Evolutionary conservation across 163 green algal genomes (phyloP).

Genomic region (Chlamydomonas reinhardtii): DNA sequence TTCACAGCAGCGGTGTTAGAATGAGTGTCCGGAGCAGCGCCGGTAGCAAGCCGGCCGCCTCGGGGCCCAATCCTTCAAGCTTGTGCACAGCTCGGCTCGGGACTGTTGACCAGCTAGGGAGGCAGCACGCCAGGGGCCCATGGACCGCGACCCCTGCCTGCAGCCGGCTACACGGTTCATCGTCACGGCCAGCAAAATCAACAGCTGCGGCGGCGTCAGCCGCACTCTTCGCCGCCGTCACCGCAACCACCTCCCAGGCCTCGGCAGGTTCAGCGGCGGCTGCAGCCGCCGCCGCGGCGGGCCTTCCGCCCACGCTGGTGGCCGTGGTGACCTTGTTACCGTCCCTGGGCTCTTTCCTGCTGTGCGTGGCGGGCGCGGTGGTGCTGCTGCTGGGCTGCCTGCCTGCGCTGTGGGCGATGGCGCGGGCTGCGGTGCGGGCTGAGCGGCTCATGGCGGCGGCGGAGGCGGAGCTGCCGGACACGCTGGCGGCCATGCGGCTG

Average conservation of each 20-base stretch:
- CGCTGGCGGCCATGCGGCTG: conserved; percentile 24
- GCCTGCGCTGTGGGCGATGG: conserved; percentile 33
- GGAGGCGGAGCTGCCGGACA: conserved; percentile 46
- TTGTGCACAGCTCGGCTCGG: too few species aligned
- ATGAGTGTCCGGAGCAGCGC: too few species aligned
- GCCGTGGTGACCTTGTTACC: conserved; percentile 1
- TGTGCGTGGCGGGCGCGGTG: conserved; percentile 4
- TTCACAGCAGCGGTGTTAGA: too few species aligned
- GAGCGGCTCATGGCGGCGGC: conserved; percentile 21
- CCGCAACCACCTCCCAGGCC: not conserved
- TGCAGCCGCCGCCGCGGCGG: not conserved
- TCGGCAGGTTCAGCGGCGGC: not conserved
- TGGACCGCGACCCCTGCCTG: too few species aligned
- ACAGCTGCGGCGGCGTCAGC: too few species aligned
- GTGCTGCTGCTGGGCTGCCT: conserved; percentile 25
- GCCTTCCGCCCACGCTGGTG: not conserved
- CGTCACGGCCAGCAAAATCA: too few species aligned
- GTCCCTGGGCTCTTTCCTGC: conserved; percentile 9
- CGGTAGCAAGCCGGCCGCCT: too few species aligned
- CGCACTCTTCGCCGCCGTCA: not conserved
- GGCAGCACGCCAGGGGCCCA: too few species aligned
- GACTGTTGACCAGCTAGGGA: too few species aligned
- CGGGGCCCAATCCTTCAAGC: too few species aligned
- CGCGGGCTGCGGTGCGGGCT: not conserved
- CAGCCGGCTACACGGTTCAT: too few species aligned